phyloP scores from a whole-genome alignment of 176 grass and related monocot species.

The Musa troglodytarum region DNA sequence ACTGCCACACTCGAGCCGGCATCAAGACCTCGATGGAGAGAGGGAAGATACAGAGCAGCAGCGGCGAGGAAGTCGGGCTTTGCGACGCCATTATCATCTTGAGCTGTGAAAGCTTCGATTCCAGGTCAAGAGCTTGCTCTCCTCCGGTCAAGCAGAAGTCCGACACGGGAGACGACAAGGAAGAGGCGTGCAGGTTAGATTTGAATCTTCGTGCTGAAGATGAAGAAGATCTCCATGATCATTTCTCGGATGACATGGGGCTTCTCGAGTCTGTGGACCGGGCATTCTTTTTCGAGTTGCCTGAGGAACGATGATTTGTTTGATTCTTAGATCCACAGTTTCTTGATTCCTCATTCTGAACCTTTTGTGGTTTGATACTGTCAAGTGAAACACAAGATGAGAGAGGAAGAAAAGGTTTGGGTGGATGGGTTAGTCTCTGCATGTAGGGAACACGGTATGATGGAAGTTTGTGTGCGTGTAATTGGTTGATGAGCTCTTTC shows the following conservation, averaged over 20 bases:
- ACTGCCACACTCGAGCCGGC: conserved; percentile 19
- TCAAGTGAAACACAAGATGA: too few species aligned
- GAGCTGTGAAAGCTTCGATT: neutral
- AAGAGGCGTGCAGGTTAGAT: neutral
- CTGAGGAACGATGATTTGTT: neutral
- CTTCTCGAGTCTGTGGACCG: neutral
- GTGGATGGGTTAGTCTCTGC: too few species aligned
- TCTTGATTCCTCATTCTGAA: too few species aligned
- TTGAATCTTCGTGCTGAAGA: neutral
- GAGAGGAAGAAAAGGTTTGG: too few species aligned
- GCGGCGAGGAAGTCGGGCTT: conserved; percentile 36
- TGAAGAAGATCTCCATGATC: neutral
- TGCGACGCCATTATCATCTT: conserved; percentile 61
- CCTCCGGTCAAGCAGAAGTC: neutral
- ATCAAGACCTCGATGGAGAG: conserved; percentile 36
- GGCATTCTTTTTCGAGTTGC: neutral
- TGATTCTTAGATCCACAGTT: neutral
- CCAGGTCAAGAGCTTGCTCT: too few species aligned
- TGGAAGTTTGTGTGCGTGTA: too few species aligned
- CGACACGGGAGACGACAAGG: neutral
- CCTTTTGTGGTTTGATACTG: too few species aligned
- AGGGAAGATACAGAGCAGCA: conserved; percentile 26
- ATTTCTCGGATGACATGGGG: neutral
- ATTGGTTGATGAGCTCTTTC: too few species aligned
- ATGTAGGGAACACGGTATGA: too few species aligned